Evolutionary conservation across 2,329 filamentous ascomycete genomes (phyloP).

Genomic region (Neonectria faginata): DNA sequence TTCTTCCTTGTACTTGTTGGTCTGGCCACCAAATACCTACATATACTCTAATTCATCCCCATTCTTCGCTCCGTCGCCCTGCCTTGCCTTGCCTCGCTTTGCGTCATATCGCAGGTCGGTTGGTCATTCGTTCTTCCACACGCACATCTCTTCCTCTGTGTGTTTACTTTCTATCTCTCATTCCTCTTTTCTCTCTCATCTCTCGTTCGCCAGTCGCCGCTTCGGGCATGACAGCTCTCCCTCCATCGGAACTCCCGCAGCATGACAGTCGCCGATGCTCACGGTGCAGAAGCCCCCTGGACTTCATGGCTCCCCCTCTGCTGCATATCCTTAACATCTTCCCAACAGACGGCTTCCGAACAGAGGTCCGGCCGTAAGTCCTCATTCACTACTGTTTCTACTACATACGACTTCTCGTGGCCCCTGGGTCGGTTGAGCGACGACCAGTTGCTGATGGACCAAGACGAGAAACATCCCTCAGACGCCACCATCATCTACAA

Average conservation of each 20-base stretch:
- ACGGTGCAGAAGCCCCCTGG: constrained; percentile 55
- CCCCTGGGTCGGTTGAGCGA: constrained; percentile 44
- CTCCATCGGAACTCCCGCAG: constrained; percentile 38
- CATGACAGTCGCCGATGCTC: constrained; percentile 58
- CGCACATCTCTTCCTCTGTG: constrained; percentile 29
- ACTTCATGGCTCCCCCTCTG: constrained; percentile 62
- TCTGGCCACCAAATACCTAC: constrained; percentile 30
- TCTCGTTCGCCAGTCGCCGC: constrained; percentile 19
- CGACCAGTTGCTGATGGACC: constrained; percentile 47
- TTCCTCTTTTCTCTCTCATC: constrained; percentile 28
- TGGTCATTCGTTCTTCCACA: constrained; percentile 12
- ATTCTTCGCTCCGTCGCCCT: constrained; percentile 3
- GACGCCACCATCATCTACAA: constrained; percentile 44
- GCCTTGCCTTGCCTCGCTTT: constrained; percentile 16
- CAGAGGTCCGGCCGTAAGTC: constrained; percentile 55
- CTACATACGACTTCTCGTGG: constrained; percentile 42
- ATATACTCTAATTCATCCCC: constrained; percentile 35
- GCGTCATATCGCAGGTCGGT: constrained; percentile 27
- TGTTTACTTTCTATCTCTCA: constrained; percentile 32
- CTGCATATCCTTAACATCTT: constrained; percentile 56
- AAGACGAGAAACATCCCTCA: constrained; percentile 47
- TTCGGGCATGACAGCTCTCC: constrained; percentile 42
- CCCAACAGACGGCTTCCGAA: constrained; percentile 55
- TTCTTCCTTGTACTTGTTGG: constrained; percentile 17
- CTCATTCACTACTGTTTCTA: constrained; percentile 40